These are phyloP conservation scores for Emydomyces testavorans DNA, from an alignment of 2,329 filamentous ascomycete genomes.

Conservation along the genomic window DNA sequence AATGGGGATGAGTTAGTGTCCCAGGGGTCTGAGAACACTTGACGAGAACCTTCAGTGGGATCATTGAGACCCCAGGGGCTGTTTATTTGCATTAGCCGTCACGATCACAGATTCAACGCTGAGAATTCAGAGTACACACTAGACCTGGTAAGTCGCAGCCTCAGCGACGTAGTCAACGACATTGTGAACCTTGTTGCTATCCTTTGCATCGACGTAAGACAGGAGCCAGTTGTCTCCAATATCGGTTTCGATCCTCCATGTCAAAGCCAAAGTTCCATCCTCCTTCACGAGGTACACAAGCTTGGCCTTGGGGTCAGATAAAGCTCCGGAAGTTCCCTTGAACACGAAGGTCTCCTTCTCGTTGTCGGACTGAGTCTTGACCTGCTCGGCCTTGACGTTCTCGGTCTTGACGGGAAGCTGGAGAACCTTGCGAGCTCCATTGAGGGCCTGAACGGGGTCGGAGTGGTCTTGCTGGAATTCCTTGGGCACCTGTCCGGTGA, in stretches of 20 bases:
- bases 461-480: slow-evolving; percentile 10
- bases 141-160: slow-evolving; percentile 13
- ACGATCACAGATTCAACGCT: background rate
- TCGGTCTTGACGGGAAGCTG: slow-evolving; percentile 12
- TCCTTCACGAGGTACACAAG: slow-evolving; percentile 14
- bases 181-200: slow-evolving; percentile 12
- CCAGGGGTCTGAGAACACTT: slow-evolving; percentile 12
- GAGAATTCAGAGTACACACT: slow-evolving; percentile 4
- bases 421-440: slow-evolving; percentile 9
- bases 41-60: slow-evolving; percentile 13
- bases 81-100: background rate
- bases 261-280: slow-evolving; percentile 13
- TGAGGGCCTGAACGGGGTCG: slow-evolving; percentile 14
- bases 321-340: slow-evolving; percentile 14
- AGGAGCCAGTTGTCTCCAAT: slow-evolving; percentile 16
- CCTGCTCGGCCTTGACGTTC: slow-evolving; percentile 10
- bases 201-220: slow-evolving; percentile 15
- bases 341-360: too few species aligned
- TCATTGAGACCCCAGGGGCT: slow-evolving; percentile 15
- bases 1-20: slow-evolving; percentile 8
- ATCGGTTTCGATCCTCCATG: slow-evolving; percentile 16
- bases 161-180: slow-evolving; percentile 15
- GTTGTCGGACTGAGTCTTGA: slow-evolving; percentile 11
- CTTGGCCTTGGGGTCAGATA: slow-evolving; percentile 12
- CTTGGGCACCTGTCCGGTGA: slow-evolving; percentile 12